Base-by-base conservation (phyloP, 495 filamentous ascomycete species). In the Hypoxylon subgilvum region DNA sequence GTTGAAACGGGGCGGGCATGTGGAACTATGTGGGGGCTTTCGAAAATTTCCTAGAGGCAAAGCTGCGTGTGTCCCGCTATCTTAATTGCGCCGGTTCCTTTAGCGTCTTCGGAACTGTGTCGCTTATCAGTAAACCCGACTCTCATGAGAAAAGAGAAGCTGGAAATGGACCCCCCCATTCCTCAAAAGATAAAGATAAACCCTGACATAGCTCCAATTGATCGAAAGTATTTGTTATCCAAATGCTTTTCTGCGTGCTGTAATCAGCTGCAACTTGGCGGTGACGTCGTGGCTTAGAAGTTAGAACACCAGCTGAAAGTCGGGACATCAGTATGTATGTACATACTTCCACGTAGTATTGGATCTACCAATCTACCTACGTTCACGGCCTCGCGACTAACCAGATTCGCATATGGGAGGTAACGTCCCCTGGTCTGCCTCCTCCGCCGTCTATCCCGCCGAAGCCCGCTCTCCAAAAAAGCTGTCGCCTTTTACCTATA, bases 271-370 rank as follows among this genome's bases (percentile, higher is more conserved):
- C 34, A 10, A 43, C 10, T 14, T 46, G 16, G 19, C 41, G 12
- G 59, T 63, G 52, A 63, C 59, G 52, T 63, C 52, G 59, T 52
- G 40, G 59, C 45, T 22, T 9, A 28, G 39, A 54, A 13, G 19
- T 41, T 38, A 34, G 32, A 31, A 19, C 28, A 46, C 51, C 45
- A 50, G 45, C 45, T 45, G 34, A 38, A 13, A 17, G 2, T 12
- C 3, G 4, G 8, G 23, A 3, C 23, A 4, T 4, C 23, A 27
- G 3, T 8, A 4, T 4, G 4, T 27, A 27, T 3, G 8, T 39
- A 41, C 23, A 22, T 52, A 48, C n/a, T 4, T 48, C 23, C 17
- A 32, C 16, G 47, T 16, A 40, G 4, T 8, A 4, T 8, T 3
- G 8, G 23, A 27, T 27, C 23, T n/a, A n/a, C n/a, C n/a, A n/a